Evolutionary conservation across 495 filamentous ascomycete species (phyloP), one percentile per base, ranked within the genome.

Genomic region (Annulohypoxylon bovei): DNA sequence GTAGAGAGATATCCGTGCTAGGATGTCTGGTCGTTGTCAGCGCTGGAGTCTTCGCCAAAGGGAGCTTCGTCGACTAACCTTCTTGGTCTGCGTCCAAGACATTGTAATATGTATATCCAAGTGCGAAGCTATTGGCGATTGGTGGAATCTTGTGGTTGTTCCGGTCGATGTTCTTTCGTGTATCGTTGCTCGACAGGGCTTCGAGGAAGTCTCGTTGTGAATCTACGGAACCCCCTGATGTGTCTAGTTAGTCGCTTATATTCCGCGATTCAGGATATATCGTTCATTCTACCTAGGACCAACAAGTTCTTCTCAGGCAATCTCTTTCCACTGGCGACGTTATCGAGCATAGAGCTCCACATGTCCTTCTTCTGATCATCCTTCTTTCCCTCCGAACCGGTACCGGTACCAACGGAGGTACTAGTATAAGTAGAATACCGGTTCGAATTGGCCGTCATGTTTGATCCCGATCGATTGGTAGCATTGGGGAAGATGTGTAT

Each of bases 81-180:
- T 98, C 95, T 73, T 96, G 93, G 76, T 98, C 95, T 59, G 93
- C 91, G 82, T 98, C 95, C 30, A 97, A 82, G 40, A 98, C 93
- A 81, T 98, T 94, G 75, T 93, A 91, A 78, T 97, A 98, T 53
- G 95, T 97, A 79, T 98, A 98, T 50, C 95, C 95, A 58, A 98
- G 80, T 9, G 94, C 95, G 78, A 96, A 97, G 64, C 91, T 90
- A 75, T 98, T 98, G 44, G 95, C 94, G 73, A 97, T 86, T 35
- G 94, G 93, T 1, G 94, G 91, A 65, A 87, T 84, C 56, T 85
- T 88, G n/a, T 83, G 85, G 59, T 87, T 88, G 40, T 87, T 84
- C 47, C 88, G 77, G 75, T 83, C 85, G 74, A 82, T 72, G 77
- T 87, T 78, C 82, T 86, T 67, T 82, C 86, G 81, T 78, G 81